A percentile compares a stretch with the other conserved stretches of the same genome.
These are phyloP conservation scores for Phytophthora colocasiae DNA, from an alignment of 352 stramenopile species.

Conservation along the genomic window DNA sequence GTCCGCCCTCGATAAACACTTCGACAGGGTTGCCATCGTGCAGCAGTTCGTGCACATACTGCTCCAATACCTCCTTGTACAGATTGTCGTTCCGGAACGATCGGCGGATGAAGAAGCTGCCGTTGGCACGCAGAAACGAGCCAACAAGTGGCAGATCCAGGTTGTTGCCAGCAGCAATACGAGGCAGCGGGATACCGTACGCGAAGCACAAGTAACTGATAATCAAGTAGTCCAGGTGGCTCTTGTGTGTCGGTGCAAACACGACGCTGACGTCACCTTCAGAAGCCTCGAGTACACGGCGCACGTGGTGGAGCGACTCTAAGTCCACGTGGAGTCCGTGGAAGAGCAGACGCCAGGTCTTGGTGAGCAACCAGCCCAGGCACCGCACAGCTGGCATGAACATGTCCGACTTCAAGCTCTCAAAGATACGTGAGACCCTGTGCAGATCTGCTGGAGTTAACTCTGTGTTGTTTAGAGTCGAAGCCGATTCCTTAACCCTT, in stretches of 20 bases:
- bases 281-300: constrained; percentile 54
- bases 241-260: constrained; percentile 90
- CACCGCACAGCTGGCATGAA: constrained; percentile 73
- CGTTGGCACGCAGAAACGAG: constrained; percentile 81
- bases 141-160: constrained; percentile 85
- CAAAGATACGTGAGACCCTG: constrained; percentile 66
- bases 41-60: constrained; percentile 87
- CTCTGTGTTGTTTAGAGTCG: constrained; percentile 4
- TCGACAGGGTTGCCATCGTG: constrained; percentile 85
- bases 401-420: constrained; percentile 78
- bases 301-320: constrained; percentile 64
- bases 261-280: constrained; percentile 75
- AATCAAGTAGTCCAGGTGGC: constrained; percentile 91
- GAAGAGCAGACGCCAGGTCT: constrained; percentile 82
- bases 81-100: constrained; percentile 75
- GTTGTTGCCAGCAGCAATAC: constrained; percentile 90
- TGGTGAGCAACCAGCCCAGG: constrained; percentile 82
- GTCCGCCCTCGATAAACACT: constrained; percentile 90
- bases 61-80: constrained; percentile 87
- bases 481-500: constrained; percentile 34
- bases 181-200: constrained; percentile 85
- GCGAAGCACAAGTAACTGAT: constrained; percentile 92
- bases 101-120: constrained; percentile 92
- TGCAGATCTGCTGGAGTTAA: constrained; percentile 35
- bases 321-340: constrained; percentile 75